Evolutionary conservation across 2,329 filamentous ascomycete genomes (phyloP), one percentile per base, ranked within the genome.

Genomic region (Coniochaeta sp.): DNA sequence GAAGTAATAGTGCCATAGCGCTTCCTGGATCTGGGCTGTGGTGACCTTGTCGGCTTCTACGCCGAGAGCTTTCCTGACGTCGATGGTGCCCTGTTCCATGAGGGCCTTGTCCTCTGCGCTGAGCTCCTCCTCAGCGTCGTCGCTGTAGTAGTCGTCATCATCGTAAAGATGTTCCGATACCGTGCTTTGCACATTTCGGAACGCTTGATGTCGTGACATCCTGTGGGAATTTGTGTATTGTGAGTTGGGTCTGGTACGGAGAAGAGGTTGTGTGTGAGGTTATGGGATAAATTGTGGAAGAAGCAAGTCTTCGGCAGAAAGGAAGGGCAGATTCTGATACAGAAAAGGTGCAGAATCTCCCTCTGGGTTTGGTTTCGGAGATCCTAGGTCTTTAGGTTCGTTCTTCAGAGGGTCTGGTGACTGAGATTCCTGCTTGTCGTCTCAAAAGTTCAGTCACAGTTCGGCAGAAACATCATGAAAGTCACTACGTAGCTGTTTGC

Each of bases 1-100:
- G 65, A 91, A 97, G 67, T 92, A 97, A 68, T 96, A 96, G 69
- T 99, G 83, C 90, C 91, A 97, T 14, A 99, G 70, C 0, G 91
- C 81, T 55, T 97, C 92, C 65, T 95, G 83, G 56, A 96, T 92
- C 63, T 96, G 86, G 32, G 63, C 67, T 45, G 67, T 71, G 31
- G 76, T 79, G 60, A 85, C 76, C 55, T 80, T 82, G 57, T 71
- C 71, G 28, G 77, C 73, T 54, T 81, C 75, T 9, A 71, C 67
- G 6, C 83, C 86, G n/a, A 96, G 73, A 8, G 78, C 77, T 55
- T 75, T 74, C 53, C 81, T 78, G 31, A 95, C 86, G 57, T 85
- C 76, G 33, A 77, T 73, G 1, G 85, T 89, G 49, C 84, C 86
- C 33, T 79, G 68, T 33, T 78, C 76, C 78, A 95, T 79, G 12